Percentiles rank a stretch among this genome's conserved stretches.
Evolutionary conservation across 805 yeast genomes (phyloP).

Genomic region (Candida bentonensis): DNA sequence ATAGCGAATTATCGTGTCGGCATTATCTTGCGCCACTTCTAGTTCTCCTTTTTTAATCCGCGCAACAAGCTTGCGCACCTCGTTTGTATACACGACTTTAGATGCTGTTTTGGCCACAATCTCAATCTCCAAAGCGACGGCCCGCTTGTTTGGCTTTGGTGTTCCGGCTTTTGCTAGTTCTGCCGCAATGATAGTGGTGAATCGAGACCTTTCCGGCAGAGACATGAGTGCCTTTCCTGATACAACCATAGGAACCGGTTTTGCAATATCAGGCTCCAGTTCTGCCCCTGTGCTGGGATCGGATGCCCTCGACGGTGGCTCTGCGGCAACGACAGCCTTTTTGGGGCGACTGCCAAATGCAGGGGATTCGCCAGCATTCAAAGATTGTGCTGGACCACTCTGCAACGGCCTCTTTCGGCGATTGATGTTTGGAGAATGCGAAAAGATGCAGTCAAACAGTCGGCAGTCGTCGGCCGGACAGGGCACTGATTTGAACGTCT

Average conservation of each 20-base stretch:
- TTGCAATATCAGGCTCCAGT: constrained; percentile 3
- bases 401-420: too few species aligned
- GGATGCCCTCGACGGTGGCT: too few species aligned
- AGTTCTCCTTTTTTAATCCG: neutral
- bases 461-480: constrained; percentile 2
- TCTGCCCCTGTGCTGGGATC: too few species aligned
- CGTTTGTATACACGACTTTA: neutral
- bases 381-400: too few species aligned
- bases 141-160: neutral
- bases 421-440: too few species aligned
- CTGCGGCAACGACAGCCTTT: too few species aligned
- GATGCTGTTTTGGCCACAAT: neutral
- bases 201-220: neutral
- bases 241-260: neutral
- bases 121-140: neutral
- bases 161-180: neutral
- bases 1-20: neutral
- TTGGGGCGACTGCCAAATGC: too few species aligned
- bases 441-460: neutral
- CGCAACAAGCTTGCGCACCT: neutral
- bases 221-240: neutral
- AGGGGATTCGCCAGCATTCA: too few species aligned
- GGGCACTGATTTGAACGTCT: constrained; percentile 11
- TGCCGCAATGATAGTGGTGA: neutral
- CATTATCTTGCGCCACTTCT: constrained; percentile 5